Base-by-base conservation (phyloP, 371 early-diverging fungal genomes). In the Syncephalastrum racemosum region DNA sequence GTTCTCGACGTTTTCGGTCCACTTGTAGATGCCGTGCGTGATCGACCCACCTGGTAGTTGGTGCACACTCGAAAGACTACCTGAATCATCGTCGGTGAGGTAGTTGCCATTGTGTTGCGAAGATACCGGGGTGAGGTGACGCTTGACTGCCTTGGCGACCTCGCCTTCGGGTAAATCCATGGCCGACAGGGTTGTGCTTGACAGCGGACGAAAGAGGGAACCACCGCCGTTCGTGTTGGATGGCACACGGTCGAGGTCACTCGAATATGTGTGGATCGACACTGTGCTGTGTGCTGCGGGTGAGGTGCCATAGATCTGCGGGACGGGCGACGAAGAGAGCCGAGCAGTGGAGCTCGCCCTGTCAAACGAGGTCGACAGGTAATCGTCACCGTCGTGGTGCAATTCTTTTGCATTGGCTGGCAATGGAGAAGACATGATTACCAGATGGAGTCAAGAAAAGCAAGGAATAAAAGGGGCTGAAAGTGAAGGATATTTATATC, bases 21-120 rank as follows among this genome's bases (percentile, higher is more conserved):
- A 83, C 50, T 82, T 83, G 65, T 85, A 85, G 18, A 85, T 78
- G 47, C 80, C 83, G 40, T 83, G 79, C 1, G 85, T 77, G n/a
- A 77, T 78, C 19, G 79, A 77, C 16, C 76, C 80, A 24, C 81
- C 81, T 7, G 71, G 75, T 12, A 83, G 56, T 6, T 83, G 75
- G 53, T 76, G 76, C 1, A 71, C 78, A n/a, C n/a, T n/a, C n/a
- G n/a, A n/a, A 27, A 27, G 27, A 27, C 27, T 27, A 7, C 27
- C 27, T 3, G 27, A 27, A 27, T 27, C 27, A 27, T 27, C 27
- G 27, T 27, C 27, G 27, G 27, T 27, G 27, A 27, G 27, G 27
- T 27, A 27, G 27, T 27, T 27, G 27, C 27, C 27, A 7, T 27
- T 27, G 27, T 27, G 27, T 7, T 27, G 27, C 27, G 27, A 27